These are phyloP conservation scores for Emmonsiellopsis sp. DNA, from an alignment of 2,329 filamentous ascomycete species.

Conservation along the genomic window DNA sequence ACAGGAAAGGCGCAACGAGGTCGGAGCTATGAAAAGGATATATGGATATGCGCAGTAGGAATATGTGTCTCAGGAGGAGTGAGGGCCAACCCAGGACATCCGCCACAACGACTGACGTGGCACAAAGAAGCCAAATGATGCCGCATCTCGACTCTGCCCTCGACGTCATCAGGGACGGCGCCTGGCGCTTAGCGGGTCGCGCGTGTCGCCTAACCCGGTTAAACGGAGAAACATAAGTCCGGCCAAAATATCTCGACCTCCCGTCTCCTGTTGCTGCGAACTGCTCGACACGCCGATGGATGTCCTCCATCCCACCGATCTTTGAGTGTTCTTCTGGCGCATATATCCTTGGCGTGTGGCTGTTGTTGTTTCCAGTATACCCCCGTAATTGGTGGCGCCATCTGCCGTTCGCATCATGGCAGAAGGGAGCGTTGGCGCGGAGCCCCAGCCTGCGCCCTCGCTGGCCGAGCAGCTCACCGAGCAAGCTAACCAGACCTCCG, in stretches of 20 bases:
- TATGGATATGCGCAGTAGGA: too few relatives aligned
- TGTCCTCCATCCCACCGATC: neutral
- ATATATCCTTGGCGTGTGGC: neutral
- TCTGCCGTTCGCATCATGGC: conserved; percentile 8
- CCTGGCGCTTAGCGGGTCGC: neutral
- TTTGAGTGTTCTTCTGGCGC: neutral
- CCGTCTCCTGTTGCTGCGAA: neutral
- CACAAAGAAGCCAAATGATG: neutral
- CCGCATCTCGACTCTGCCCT: neutral
- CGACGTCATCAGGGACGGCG: neutral
- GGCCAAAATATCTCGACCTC: neutral
- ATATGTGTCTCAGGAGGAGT: too few relatives aligned
- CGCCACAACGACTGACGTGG: too few relatives aligned
- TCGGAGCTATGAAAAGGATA: too few relatives aligned
- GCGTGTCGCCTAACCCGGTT: neutral
- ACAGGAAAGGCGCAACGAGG: too few relatives aligned
- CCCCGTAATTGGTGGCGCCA: neutral
- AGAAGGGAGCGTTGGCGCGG: conserved; percentile 28
- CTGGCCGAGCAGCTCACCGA: neutral
- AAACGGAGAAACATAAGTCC: neutral
- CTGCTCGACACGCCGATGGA: neutral
- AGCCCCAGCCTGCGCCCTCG: neutral
- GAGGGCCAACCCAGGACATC: too few relatives aligned
- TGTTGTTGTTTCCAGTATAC: neutral
- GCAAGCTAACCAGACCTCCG: neutral